Evolutionary conservation across 1,284 basidiomycete species (phyloP), one percentile per base, ranked within the genome.

Genomic region (Pterulicium gracile): DNA sequence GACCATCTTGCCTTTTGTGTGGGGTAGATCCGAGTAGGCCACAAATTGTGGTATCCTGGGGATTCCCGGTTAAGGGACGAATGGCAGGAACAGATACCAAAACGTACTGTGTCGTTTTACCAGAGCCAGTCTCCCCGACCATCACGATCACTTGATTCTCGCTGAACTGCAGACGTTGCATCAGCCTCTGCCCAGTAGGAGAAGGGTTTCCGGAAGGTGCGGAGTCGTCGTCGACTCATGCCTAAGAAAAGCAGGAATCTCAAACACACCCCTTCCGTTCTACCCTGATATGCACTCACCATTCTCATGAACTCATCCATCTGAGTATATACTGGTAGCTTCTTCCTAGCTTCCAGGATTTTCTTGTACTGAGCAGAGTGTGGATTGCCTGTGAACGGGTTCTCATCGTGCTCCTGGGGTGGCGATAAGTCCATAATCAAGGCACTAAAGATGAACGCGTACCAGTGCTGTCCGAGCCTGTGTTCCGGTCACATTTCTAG

Each of bases 81-180:
- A n/a, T n/a, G n/a, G 41, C 48, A 61, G 44, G 54, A 45, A 47
- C 49, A 35, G 43, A 49, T 47, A 49, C 36, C 44, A 24, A 43
- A 57, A 64, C 79, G 57, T 60, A 91, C 87, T 98, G 95, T 34
- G 95, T 98, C 1, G 96, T 98, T 71, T 98, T 98, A 47, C 95
- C 96, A 20, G 91, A 93, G 10, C 96, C 95, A 1, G 96, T 97
- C 70, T 98, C 95, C 56, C 95, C 95, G 54, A 97, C 91, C 81
- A 98, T 89, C 49, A 98, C 82, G 43, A 92, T 88, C 55, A 95
- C 84, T 68, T 96, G 93, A 66, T 92, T 80, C 55, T 81, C 69
- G 50, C 68, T 81, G 67, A 93, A 96, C 81, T 91, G 59, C 39
- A 43, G 42, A 24, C 12, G 42, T 52, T 42, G n/a, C 10, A 32